These are phyloP conservation scores for Corymbia citriodora DNA, from an alignment of 441 rosid species.

Conservation along the genomic window DNA sequence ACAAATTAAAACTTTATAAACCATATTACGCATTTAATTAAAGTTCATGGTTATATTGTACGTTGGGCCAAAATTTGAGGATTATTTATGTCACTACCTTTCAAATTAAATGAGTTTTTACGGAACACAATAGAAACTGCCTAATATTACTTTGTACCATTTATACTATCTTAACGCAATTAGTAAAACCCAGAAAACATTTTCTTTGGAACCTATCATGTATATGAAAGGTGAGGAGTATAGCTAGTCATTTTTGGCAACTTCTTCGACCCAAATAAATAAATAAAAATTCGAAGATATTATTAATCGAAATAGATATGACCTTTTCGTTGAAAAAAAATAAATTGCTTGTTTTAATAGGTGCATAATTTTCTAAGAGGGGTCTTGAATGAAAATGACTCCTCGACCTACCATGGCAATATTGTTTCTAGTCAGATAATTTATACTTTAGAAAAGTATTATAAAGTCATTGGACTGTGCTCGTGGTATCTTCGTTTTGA, in stretches of 20 bases:
- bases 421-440: not conserved
- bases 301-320: not conserved
- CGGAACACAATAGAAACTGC: not conserved
- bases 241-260: not conserved
- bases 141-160: not conserved
- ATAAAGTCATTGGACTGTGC: not conserved
- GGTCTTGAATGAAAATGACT: not conserved
- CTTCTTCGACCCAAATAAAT: not conserved
- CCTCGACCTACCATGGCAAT: not conserved
- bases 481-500: not conserved
- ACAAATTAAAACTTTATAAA: too few relatives aligned
- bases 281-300: rapidly evolving
- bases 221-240: not conserved
- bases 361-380: not conserved
- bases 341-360: not conserved
- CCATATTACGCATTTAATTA: too few relatives aligned
- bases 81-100: not conserved
- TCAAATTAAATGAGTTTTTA: not conserved
- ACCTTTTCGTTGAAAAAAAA: not conserved
- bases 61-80: too few relatives aligned
- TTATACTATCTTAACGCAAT: not conserved
- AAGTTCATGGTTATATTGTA: too few relatives aligned
- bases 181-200: not conserved
- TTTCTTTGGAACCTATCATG: not conserved
- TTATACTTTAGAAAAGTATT: not conserved